Percentiles rank a stretch among this genome's conserved stretches.
phyloP scores from a whole-genome alignment of 805 yeast species.

The Scheffersomyces spartinae region DNA sequence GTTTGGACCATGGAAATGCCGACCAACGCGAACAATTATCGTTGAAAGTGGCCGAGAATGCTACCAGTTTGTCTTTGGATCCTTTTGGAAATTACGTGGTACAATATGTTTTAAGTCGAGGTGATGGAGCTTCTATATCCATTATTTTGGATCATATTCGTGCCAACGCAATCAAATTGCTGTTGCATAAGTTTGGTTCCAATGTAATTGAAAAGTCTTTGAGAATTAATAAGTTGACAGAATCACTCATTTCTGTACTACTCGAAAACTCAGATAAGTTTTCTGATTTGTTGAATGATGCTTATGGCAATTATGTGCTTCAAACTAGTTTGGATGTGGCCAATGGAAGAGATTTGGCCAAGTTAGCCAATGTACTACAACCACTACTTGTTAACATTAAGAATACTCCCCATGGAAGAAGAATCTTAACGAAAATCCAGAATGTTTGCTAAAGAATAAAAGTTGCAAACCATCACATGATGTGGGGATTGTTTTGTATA shows the following conservation, averaged over 20 bases:
- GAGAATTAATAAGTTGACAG: constrained; percentile 35
- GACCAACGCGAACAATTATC: constrained; percentile 62
- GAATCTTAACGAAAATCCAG: constrained; percentile 63
- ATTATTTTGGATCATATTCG: constrained; percentile 24
- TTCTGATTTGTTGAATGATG: constrained; percentile 39
- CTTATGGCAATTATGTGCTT: constrained; percentile 48
- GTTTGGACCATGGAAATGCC: constrained; percentile 77
- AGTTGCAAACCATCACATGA: no score
- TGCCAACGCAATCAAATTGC: constrained; percentile 24
- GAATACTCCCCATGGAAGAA: constrained; percentile 92
- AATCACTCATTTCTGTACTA: constrained; percentile 32
- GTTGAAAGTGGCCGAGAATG: constrained; percentile 52
- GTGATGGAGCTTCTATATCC: constrained; percentile 22
- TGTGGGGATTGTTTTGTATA: no score
- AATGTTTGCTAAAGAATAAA: no score
- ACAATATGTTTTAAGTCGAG: constrained; percentile 68
- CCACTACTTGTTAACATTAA: constrained; percentile 72
- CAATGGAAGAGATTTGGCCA: constrained; percentile 32
- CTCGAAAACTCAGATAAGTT: constrained; percentile 23
- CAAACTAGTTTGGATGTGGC: constrained; percentile 52
- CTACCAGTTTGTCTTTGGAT: constrained; percentile 66
- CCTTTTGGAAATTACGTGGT: constrained; percentile 97
- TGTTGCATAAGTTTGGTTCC: constrained; percentile 52
- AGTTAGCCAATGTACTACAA: constrained; percentile 45
- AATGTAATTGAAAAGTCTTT: constrained; percentile 48